Conservation (phyloP, 495 filamentous ascomycete species). For the Penicillium egyptiacum region DNA sequence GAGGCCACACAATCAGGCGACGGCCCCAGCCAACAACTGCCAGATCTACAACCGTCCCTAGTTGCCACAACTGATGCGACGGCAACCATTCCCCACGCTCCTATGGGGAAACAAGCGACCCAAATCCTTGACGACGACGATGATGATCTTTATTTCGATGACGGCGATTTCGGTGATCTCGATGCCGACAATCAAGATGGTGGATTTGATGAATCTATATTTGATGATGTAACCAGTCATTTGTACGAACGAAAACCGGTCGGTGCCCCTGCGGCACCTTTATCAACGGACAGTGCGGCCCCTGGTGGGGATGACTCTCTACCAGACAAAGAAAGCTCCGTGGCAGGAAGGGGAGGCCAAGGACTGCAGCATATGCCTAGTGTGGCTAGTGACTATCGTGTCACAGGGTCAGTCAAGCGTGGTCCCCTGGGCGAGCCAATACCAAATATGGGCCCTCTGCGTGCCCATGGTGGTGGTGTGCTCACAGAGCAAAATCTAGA, state of each 20-base stretch:
- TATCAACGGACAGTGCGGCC: slow-evolving; percentile 8
- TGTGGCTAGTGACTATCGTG: slow-evolving; percentile 41
- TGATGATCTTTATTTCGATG: slow-evolving; percentile 82
- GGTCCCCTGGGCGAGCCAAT: slow-evolving; percentile 32
- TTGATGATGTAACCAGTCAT: slow-evolving; percentile 63
- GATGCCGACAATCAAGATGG: slow-evolving; percentile 49
- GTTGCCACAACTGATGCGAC: neutral
- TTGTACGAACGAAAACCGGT: slow-evolving; percentile 45
- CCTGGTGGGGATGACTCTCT: slow-evolving; percentile 12
- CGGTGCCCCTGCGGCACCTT: slow-evolving; percentile 14
- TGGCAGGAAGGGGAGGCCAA: slow-evolving; percentile 20
- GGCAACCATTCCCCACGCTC: neutral
- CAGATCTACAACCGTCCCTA: slow-evolving; percentile 3
- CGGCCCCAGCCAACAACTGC: neutral
- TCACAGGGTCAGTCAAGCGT: slow-evolving; percentile 23
- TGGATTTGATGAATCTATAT: slow-evolving; percentile 75
- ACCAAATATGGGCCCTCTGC: slow-evolving; percentile 31
- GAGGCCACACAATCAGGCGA: neutral
- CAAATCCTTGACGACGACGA: slow-evolving; percentile 41
- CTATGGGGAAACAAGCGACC: slow-evolving; percentile 2
- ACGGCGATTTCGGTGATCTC: slow-evolving; percentile 66
- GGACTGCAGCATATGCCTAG: slow-evolving; percentile 44
- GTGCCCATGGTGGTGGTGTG: slow-evolving; percentile 40
- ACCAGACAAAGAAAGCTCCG: slow-evolving; percentile 14
- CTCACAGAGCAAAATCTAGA: slow-evolving; percentile 61